Conservation (phyloP, 2,329 filamentous ascomycete species). For the Chaetomium globosum region DNA sequence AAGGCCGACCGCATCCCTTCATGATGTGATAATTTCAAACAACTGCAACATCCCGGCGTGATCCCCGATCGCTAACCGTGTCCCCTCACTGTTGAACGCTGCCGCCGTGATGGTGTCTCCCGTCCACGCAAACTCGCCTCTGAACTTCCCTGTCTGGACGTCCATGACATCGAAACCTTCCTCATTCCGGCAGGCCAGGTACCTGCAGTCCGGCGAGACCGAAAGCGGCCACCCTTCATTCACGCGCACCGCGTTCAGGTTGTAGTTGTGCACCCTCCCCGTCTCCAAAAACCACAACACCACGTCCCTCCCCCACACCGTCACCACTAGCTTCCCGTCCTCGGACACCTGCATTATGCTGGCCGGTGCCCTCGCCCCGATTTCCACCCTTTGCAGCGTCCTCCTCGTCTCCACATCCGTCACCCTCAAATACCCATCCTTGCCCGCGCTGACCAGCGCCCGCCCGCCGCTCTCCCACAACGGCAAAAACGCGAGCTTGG, state of each 20-base stretch:
- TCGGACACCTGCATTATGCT: slow-evolving; percentile 42
- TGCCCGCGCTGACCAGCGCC: slow-evolving; percentile 43
- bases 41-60: slow-evolving; percentile 25
- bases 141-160: slow-evolving; percentile 41
- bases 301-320: slow-evolving; percentile 46
- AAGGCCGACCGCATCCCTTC: not conserved
- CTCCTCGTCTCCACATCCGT: slow-evolving; percentile 41
- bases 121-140: slow-evolving; percentile 38
- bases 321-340: slow-evolving; percentile 43
- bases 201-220: slow-evolving; percentile 46
- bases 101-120: slow-evolving; percentile 42
- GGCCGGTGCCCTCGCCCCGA: slow-evolving; percentile 35
- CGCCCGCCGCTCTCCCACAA: slow-evolving; percentile 27
- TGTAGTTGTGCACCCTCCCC: slow-evolving; percentile 44
- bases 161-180: slow-evolving; percentile 49
- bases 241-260: slow-evolving; percentile 41
- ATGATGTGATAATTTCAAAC: slow-evolving; percentile 28
- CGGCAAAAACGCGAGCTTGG: slow-evolving; percentile 44
- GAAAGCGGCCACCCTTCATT: slow-evolving; percentile 48
- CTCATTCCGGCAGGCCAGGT: slow-evolving; percentile 47
- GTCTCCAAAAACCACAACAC: slow-evolving; percentile 44
- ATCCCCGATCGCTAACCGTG: slow-evolving; percentile 41
- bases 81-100: slow-evolving; percentile 42
- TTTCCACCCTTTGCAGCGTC: slow-evolving; percentile 46
- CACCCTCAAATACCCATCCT: slow-evolving; percentile 46